Evolutionary conservation across 2,329 filamentous ascomycete genomes (phyloP).

Genomic region (Penicillium paneum): DNA sequence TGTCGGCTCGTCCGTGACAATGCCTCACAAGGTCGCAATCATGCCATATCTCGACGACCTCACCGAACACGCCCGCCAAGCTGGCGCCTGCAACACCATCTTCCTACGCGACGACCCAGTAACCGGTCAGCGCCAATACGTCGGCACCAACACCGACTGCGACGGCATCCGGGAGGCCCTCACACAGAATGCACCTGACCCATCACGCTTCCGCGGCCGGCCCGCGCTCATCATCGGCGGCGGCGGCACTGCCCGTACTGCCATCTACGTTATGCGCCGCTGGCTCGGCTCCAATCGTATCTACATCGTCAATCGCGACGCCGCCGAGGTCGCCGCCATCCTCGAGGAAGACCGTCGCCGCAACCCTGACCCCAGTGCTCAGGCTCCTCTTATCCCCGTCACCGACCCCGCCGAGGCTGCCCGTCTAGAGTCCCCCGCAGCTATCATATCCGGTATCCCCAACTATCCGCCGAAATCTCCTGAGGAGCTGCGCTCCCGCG

Average conservation of each 20-base stretch:
- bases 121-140: conserved; percentile 52
- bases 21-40: conserved; percentile 80
- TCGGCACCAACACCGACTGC: conserved; percentile 79
- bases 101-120: conserved; percentile 53
- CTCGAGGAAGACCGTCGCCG: conserved; percentile 61
- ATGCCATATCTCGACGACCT: conserved; percentile 69
- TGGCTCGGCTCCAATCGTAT: conserved; percentile 66
- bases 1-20: conserved; percentile 69
- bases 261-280: conserved; percentile 70
- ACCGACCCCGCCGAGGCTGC: conserved; percentile 59
- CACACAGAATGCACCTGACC: conserved; percentile 47
- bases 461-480: conserved; percentile 67
- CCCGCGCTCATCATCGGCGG: conserved; percentile 73
- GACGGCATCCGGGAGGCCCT: conserved; percentile 74
- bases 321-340: conserved; percentile 63
- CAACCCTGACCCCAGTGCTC: conserved; percentile 42
- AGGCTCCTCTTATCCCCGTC: conserved; percentile 57
- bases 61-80: conserved; percentile 67
- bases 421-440: conserved; percentile 57
- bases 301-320: conserved; percentile 75
- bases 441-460: conserved; percentile 71
- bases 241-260: conserved; percentile 73
- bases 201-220: conserved; percentile 42
- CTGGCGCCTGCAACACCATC: conserved; percentile 78
- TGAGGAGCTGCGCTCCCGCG: conserved; percentile 60